A percentile compares a stretch with the other conserved stretches of the same genome.
These are phyloP conservation scores for Gracilariopsis chorda DNA, from an alignment of 23 red algal genomes.

Conservation along the genomic window DNA sequence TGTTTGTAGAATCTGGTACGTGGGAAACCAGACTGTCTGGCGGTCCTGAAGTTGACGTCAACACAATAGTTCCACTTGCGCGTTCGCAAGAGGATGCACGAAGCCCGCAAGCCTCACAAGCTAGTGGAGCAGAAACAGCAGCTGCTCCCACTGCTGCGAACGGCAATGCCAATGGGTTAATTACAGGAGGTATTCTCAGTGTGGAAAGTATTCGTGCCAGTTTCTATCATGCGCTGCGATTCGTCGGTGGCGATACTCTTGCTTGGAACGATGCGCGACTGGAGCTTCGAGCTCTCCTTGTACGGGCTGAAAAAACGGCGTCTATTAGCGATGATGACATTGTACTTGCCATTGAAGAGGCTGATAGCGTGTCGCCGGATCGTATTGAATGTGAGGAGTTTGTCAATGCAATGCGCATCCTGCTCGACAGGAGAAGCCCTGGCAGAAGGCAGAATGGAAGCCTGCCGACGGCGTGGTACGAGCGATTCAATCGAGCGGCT, in stretches of 20 bases:
- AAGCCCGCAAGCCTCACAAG: no score
- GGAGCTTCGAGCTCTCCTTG: neutral
- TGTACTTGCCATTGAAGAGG: neutral
- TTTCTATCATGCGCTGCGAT: neutral
- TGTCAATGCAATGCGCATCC: neutral
- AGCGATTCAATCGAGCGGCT: neutral
- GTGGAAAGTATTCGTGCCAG: neutral
- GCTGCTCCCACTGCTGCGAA: neutral
- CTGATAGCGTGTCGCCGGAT: neutral
- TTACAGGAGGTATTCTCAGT: neutral
- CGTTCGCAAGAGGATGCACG: no score
- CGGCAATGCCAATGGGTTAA: neutral
- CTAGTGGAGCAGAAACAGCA: no score
- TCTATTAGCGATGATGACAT: neutral
- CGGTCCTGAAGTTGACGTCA: constrained; percentile 1
- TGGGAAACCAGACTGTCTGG: constrained; percentile 5
- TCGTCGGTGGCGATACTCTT: neutral
- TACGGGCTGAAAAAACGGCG: neutral
- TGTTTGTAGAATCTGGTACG: neutral
- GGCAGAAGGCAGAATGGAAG: neutral
- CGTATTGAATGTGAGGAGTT: constrained; percentile 18
- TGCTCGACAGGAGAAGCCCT: neutral
- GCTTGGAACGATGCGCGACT: neutral
- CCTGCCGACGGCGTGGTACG: neutral
- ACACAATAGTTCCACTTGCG: neutral